These are phyloP conservation scores for Yarrowia sp. DNA, from an alignment of 805 yeast species.

Conservation along the genomic window DNA sequence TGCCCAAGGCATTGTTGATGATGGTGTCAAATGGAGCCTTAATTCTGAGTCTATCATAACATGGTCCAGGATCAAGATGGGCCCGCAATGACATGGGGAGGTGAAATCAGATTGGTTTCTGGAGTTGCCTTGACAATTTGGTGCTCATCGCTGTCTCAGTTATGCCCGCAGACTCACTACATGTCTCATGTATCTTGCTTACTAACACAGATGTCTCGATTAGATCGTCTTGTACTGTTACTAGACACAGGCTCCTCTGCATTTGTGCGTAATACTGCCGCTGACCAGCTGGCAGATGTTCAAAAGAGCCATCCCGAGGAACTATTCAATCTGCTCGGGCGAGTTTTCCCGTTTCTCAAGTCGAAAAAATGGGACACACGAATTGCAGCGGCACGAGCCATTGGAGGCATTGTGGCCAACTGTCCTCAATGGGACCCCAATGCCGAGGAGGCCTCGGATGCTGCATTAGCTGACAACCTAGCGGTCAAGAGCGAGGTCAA, in stretches of 20 bases:
- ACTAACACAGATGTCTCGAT: slow-evolving; percentile 43
- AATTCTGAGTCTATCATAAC: not conserved
- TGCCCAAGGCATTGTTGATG: not conserved
- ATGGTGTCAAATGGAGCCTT: slow-evolving; percentile 15
- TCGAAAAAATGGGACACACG: slow-evolving; percentile 94
- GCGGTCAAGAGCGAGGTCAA: slow-evolving; percentile 12
- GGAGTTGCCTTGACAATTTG: no score
- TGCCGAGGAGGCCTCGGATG: slow-evolving; percentile 29
- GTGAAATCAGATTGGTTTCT: not conserved
- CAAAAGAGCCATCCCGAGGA: slow-evolving; percentile 96
- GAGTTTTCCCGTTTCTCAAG: slow-evolving; percentile 85
- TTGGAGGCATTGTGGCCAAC: slow-evolving; percentile 86
- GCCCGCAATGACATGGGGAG: not conserved
- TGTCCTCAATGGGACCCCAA: slow-evolving; percentile 85
- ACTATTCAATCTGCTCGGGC: slow-evolving; percentile 69
- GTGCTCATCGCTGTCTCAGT: not conserved
- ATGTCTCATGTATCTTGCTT: not conserved
- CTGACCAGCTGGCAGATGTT: slow-evolving; percentile 91
- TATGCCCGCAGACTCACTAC: not conserved
- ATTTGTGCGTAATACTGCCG: slow-evolving; percentile 91
- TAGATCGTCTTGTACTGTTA: slow-evolving; percentile 54
- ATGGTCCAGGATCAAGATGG: not conserved
- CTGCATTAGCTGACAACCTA: slow-evolving; percentile 8
- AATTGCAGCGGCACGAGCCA: slow-evolving; percentile 88
- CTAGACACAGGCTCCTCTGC: slow-evolving; percentile 94